These are phyloP conservation scores for Suhomyces vadensis DNA, from an alignment of 805 yeast species.

Conservation along the genomic window DNA sequence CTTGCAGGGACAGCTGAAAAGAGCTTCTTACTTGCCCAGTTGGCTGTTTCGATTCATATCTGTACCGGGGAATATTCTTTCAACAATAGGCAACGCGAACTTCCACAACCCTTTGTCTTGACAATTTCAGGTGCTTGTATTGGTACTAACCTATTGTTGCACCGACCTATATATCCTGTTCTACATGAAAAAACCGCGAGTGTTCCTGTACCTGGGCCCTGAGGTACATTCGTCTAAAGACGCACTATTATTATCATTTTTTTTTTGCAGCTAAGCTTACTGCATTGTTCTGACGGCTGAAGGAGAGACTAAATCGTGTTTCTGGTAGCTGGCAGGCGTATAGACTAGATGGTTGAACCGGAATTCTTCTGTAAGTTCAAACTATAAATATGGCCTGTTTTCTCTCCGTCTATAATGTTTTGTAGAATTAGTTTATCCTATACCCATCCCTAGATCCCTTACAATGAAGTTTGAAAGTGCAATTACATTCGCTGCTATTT, in stretches of 20 bases:
- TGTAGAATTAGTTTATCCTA: background rate
- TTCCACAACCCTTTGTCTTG: background rate
- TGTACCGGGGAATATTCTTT: too few relatives aligned
- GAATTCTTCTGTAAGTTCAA: too few relatives aligned
- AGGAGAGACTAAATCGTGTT: too few relatives aligned
- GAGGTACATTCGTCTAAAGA: too few relatives aligned
- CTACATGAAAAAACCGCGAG: too few relatives aligned
- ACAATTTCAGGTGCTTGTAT: background rate
- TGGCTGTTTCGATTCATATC: background rate
- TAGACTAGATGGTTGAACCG: too few relatives aligned
- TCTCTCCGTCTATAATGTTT: background rate
- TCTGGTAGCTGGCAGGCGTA: too few relatives aligned
- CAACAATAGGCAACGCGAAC: background rate
- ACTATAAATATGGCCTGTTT: background rate
- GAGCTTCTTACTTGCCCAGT: background rate
- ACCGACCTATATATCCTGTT: too few relatives aligned
- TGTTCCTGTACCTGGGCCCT: too few relatives aligned
- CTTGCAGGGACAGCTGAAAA: background rate
- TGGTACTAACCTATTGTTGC: background rate
- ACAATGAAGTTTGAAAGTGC: slow-evolving; percentile 7
- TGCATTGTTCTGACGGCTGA: too few relatives aligned
- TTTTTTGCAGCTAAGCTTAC: too few relatives aligned
- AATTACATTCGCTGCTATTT: slow-evolving; percentile 6
- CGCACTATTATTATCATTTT: too few relatives aligned
- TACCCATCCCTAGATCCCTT: background rate